phyloP scores from a whole-genome alignment of 2,329 filamentous ascomycete species.

The Colletotrichum costaricense region DNA sequence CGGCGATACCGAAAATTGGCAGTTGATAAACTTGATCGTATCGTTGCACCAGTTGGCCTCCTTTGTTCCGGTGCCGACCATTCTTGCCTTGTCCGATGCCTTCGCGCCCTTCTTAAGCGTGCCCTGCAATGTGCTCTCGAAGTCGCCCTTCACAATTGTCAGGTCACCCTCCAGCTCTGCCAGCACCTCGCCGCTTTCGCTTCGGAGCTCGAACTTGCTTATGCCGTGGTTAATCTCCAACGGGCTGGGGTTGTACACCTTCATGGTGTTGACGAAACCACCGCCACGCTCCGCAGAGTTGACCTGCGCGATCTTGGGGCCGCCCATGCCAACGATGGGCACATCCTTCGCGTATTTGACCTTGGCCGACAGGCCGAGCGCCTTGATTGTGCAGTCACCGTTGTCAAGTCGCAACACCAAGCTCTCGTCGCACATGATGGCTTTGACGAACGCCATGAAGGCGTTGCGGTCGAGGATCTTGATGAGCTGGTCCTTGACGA shows the following conservation, averaged over 20 bases:
- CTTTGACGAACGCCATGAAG: constrained; percentile 46
- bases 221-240: constrained; percentile 46
- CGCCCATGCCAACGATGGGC: constrained; percentile 42
- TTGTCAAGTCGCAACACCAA: constrained; percentile 44
- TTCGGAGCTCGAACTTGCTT: constrained; percentile 46
- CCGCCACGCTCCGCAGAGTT: constrained; percentile 37
- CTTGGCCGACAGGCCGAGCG: constrained; percentile 40
- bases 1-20: constrained; percentile 28
- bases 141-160: constrained; percentile 41
- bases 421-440: constrained; percentile 43
- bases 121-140: constrained; percentile 44
- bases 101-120: constrained; percentile 30
- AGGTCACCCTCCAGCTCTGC: constrained; percentile 44
- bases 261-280: constrained; percentile 38
- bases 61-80: constrained; percentile 42
- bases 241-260: constrained; percentile 43
- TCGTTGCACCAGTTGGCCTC: constrained; percentile 43
- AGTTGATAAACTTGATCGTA: constrained; percentile 42
- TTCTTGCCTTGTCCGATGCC: constrained; percentile 37
- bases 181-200: constrained; percentile 40
- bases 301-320: constrained; percentile 39
- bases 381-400: constrained; percentile 41
- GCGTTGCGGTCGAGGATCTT: constrained; percentile 42
- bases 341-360: constrained; percentile 44
- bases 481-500: constrained; percentile 42